Base-by-base conservation (phyloP, 139 green algal species). In the Zygnema circumcarinatum region DNA sequence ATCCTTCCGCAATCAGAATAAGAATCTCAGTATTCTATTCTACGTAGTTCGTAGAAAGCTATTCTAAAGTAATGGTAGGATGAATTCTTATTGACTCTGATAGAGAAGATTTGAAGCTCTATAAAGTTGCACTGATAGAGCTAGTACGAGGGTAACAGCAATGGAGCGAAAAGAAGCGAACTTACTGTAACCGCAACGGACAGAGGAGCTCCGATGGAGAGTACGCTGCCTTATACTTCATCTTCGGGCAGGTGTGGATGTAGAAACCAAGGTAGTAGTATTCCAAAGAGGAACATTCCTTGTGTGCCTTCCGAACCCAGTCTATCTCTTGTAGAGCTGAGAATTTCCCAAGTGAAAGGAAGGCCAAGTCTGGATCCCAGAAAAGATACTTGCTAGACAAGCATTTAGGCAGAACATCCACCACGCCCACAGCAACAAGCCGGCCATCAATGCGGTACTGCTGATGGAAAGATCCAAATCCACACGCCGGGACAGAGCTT, bases 251-350 rank as follows among this genome's bases (percentile, higher is more conserved):
- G 67, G 79, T 95, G 91, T 98, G 95, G 54, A 99, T 96, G 94
- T 98, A 99, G 90, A 94, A 98, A 40, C 96, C 96, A 36, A 98
- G 94, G 90, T 98, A 98, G 92, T 98, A 98, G 85, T 95, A 97
- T 11, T 89, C 85, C 62, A 98, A 92, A 20, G 86, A 38, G 2
- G 92, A 89, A 39, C 83, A 88, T 39, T 32, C 35, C 67, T 31
- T n/a, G 29, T 38, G 2, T 38, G 36, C 53, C 11, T 76, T n/a
- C 22, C 74, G 84, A 68, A 98, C 94, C 94, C 94, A 98, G 47
- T 93, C 90, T 7, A 98, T 95, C 92, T 98, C 96, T 74, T 93
- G 76, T 76, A 98, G 89, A 36, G 82, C 87, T 21, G 82, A 79
- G 41, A 16, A 95, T 38, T 91, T 91, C 2, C 81, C 96, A 20